Percentiles rank a stretch among this genome's conserved stretches.
Evolutionary conservation across 768 basidiomycete genomes (phyloP).

Genomic region (Mycena galopus): DNA sequence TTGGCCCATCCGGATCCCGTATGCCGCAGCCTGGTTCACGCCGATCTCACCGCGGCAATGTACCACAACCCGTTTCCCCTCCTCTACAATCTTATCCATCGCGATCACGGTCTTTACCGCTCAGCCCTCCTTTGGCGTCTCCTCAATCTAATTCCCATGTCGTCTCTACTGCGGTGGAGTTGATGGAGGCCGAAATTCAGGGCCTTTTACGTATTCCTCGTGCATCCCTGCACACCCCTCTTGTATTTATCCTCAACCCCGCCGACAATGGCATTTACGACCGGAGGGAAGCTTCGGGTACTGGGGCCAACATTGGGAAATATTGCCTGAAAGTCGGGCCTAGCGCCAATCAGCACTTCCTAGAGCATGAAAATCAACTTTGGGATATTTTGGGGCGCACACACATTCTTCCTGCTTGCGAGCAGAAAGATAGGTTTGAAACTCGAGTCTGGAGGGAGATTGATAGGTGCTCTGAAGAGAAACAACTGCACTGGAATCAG

Average conservation of each 20-base stretch:
- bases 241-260: constrained; percentile 35
- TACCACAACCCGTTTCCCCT: too few relatives aligned
- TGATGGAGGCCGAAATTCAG: background rate
- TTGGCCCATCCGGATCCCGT: background rate
- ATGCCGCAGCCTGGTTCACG: background rate
- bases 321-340: constrained; percentile 10
- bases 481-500: constrained; percentile 15
- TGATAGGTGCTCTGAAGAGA: background rate
- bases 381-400: constrained; percentile 1
- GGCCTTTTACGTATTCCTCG: background rate
- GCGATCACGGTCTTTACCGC: background rate
- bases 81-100: too few relatives aligned
- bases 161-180: background rate
- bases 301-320: constrained; percentile 28
- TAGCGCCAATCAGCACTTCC: background rate
- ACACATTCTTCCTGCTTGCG: background rate
- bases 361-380: constrained; percentile 12
- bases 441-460: background rate
- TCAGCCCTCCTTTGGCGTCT: background rate
- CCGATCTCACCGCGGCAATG: too few relatives aligned
- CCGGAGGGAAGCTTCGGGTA: background rate
- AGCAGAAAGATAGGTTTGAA: background rate
- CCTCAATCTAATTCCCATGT: too few relatives aligned
- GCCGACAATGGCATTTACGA: background rate
- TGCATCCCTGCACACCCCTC: constrained; percentile 8